Conservation (phyloP, 177 flowering plant species). For the Vitis hybrid region DNA sequence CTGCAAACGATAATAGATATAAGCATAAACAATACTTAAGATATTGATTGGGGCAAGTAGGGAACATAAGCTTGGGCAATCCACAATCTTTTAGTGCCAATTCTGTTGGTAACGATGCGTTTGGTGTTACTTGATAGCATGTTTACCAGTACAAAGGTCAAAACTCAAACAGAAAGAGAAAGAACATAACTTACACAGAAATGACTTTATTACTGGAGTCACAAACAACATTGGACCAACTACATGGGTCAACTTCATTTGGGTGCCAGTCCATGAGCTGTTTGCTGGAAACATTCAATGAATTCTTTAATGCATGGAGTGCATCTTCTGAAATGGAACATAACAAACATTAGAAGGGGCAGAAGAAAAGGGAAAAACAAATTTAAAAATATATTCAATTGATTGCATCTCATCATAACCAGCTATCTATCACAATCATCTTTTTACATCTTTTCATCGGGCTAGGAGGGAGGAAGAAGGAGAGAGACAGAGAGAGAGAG, state of each 20-base stretch:
- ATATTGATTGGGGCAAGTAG: background rate
- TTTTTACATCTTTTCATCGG: no score
- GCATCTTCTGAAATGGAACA: constrained; percentile 68
- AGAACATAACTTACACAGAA: constrained; percentile 60
- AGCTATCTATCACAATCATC: no score
- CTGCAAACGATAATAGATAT: constrained; percentile 40
- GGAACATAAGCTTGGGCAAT: background rate
- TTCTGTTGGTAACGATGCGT: background rate
- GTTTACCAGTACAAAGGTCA: background rate
- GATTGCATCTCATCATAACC: no score
- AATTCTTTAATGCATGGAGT: constrained; percentile 51
- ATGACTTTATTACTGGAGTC: constrained; percentile 40
- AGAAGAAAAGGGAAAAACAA: no score
- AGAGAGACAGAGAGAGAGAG: no score
- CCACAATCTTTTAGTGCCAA: no score
- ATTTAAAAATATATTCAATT: no score
- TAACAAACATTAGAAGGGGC: constrained; percentile 1
- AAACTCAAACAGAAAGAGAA: background rate
- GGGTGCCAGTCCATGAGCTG: constrained; percentile 81
- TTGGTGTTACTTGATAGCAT: no score
- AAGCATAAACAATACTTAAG: background rate
- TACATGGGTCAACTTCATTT: constrained; percentile 86
- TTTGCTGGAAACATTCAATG: constrained; percentile 56
- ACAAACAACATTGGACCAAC: constrained; percentile 82
- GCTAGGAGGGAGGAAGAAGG: no score